phyloP scores from a whole-genome alignment of 1,139 yeast genomes.

The Zygosaccharomyces pseudobailii region DNA sequence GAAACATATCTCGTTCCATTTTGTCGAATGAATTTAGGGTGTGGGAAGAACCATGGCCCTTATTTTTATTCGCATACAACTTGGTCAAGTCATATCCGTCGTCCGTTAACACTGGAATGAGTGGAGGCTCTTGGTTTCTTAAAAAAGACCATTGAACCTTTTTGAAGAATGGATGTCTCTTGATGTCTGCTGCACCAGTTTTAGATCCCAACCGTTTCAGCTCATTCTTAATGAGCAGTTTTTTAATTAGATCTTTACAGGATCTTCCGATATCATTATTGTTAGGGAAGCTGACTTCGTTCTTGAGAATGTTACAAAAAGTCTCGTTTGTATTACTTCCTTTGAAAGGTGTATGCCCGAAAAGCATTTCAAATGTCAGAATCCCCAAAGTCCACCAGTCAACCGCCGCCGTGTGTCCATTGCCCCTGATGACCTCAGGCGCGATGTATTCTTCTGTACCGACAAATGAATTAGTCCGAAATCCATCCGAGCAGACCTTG shows the following conservation, averaged over 20 bases:
- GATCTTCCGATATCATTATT: constrained; percentile 57
- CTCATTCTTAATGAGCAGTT: constrained; percentile 83
- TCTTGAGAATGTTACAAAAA: constrained; percentile 78
- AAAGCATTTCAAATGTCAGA: constrained; percentile 85
- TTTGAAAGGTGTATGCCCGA: constrained; percentile 93
- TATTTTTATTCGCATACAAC: constrained; percentile 26
- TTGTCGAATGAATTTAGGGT: constrained; percentile 18
- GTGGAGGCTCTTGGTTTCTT: constrained; percentile 89
- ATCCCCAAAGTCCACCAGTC: constrained; percentile 99
- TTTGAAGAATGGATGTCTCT: constrained; percentile 85
- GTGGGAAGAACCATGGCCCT: constrained; percentile 14
- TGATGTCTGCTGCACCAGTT: constrained; percentile 91
- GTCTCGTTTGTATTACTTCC: constrained; percentile 85
- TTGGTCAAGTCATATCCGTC: constrained; percentile 42
- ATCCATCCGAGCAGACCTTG: constrained; percentile 90
- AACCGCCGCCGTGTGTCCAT: constrained; percentile 95
- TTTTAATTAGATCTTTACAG: constrained; percentile 76
- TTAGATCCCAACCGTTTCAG: constrained; percentile 81
- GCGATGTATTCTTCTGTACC: constrained; percentile 98
- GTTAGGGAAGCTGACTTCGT: constrained; percentile 67
- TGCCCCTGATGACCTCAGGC: constrained; percentile 94
- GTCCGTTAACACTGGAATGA: constrained; percentile 80
- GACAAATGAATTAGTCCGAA: constrained; percentile 93
- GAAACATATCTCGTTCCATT: constrained; percentile 40
- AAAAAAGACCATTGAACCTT: constrained; percentile 91